Percentiles rank a stretch among this genome's conserved stretches.
Conservation (phyloP, 805 yeast species). For the Cyberlindnera sargentensis region DNA sequence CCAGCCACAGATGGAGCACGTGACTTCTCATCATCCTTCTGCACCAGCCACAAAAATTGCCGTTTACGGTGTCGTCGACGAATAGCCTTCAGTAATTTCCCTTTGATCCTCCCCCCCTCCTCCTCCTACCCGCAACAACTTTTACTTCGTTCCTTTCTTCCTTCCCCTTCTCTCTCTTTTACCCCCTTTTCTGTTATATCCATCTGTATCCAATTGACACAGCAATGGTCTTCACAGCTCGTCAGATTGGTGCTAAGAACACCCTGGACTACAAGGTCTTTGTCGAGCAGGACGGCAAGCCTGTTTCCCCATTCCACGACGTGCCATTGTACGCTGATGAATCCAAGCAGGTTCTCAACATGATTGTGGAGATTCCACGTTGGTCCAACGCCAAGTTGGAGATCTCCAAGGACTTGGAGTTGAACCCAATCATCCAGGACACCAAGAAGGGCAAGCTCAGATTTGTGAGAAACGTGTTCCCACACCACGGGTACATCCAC, state of each 20-base stretch:
- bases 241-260: conserved; percentile 94
- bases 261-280: conserved; percentile 88
- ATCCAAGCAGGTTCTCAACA: conserved; percentile 78
- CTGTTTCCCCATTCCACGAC: conserved; percentile 92
- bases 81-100: no score
- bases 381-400: conserved; percentile 98
- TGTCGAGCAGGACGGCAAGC: conserved; percentile 86
- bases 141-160: background rate
- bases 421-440: conserved; percentile 96
- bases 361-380: conserved; percentile 96
- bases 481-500: conserved; percentile 97
- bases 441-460: conserved; percentile 95
- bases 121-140: no score
- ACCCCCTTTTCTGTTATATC: background rate
- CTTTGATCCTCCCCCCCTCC: no score
- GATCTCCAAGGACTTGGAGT: conserved; percentile 72
- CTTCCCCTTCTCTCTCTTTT: background rate
- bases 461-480: conserved; percentile 96
- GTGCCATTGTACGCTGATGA: conserved; percentile 90
- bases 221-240: conserved; percentile 67
- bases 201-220: background rate
- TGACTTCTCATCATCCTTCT: no score
- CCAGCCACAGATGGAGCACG: no score
- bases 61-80: no score
- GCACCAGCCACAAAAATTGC: no score